Evolutionary conservation across 257 asterid species (phyloP).

Genomic region (Rhazya stricta): DNA sequence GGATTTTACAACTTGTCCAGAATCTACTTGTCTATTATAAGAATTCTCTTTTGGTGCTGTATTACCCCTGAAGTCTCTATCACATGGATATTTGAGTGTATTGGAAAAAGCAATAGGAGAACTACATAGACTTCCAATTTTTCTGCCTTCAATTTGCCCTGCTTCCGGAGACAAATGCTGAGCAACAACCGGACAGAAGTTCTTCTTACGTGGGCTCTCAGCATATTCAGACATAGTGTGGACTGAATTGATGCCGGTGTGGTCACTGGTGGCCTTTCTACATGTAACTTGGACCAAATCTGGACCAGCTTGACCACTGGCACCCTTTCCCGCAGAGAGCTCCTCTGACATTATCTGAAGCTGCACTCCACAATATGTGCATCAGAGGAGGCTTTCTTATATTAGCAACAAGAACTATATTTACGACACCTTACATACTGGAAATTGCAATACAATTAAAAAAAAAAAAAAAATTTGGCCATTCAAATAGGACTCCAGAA

Average conservation of each 20-base stretch:
- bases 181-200: constrained; percentile 13
- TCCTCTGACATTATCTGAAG: constrained; percentile 32
- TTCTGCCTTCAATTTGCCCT: constrained; percentile 21
- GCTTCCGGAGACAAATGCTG: constrained; percentile 7
- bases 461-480: not conserved
- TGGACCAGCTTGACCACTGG: constrained; percentile 20
- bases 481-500: not conserved
- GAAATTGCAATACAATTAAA: not conserved
- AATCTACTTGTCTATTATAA: constrained; percentile 11
- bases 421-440: not conserved
- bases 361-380: constrained; percentile 22
- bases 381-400: not conserved
- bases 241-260: constrained; percentile 16
- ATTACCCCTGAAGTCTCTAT: constrained; percentile 19
- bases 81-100: constrained; percentile 20
- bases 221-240: constrained; percentile 15
- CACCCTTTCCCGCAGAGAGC: constrained; percentile 16
- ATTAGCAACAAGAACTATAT: not conserved
- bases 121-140: constrained; percentile 19
- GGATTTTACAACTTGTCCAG: constrained; percentile 20
- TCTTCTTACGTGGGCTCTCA: constrained; percentile 15
- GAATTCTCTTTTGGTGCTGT: constrained; percentile 23
- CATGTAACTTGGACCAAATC: constrained; percentile 19
- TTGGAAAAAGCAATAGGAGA: constrained; percentile 39
- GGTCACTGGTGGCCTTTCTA: constrained; percentile 16